Base-by-base conservation (phyloP, 2,329 filamentous ascomycete species). In the Aspergillus arachidicola region DNA sequence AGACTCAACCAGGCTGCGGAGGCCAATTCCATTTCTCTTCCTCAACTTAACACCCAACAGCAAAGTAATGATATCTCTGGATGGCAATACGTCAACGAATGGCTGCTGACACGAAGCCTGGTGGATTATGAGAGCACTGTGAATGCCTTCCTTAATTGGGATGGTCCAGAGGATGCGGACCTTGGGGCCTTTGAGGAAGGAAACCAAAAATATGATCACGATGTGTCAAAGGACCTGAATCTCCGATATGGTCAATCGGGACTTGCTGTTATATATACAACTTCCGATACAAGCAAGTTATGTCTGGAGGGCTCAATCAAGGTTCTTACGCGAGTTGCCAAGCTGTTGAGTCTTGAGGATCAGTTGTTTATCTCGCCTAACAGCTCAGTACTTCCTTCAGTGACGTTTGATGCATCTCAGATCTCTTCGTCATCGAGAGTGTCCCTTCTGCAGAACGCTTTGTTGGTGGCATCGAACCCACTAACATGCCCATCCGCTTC, bases 11-110 rank as follows among this genome's bases (percentile, higher is more conserved):
- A 76, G 60, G 62, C 65, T 5, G 68, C 70, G 1, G 69, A 65
- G 48, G 69, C 66, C 32, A 72, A 67, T 41, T 74, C 72, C 6
- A 71, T 78, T n/a, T 67, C 73, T 4, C 64, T 73, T 14, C 60
- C 69, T 6, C 65, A 72, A 43, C 66, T 68, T 6, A 57, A 64
- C 10, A 36, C 65, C 21, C 65, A 67, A 38, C 64, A 67, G 2
- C 61, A 71, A 57, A 68, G 63, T 21, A 69, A 61, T 12, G 61
- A 74, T 66, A 32, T 74, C 70, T 54, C 76, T 63, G 84, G 82
- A 59, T 90, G 87, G 87, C 81, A 87, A 57, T 77, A 81, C 64
- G 79, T 88, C 30, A 88, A 87, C 66, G 78, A 82, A 46, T 89
- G 87, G 87, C 75, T 90, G 26, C 73, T 88, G 48, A 79, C 81